Conservation (phyloP, 108 stramenopile genomes). For the Cyclotella sp. region DNA sequence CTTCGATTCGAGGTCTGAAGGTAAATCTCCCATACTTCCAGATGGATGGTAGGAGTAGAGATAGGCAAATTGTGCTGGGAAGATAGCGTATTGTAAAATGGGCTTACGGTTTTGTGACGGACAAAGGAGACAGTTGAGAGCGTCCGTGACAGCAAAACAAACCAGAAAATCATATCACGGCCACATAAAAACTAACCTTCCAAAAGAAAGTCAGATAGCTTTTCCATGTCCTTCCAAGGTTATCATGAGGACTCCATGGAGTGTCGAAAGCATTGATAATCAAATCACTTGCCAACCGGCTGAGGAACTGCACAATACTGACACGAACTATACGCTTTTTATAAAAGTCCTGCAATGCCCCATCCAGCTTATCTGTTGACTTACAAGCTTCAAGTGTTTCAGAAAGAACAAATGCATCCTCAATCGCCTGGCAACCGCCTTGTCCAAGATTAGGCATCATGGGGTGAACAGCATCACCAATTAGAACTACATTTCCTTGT, state of each 20-base stretch:
- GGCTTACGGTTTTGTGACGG: conserved; percentile 39
- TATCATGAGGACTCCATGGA: conserved; percentile 90
- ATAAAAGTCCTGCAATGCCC: conserved; percentile 89
- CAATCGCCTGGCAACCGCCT: conserved; percentile 97
- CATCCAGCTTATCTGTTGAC: conserved; percentile 73
- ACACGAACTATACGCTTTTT: conserved; percentile 89
- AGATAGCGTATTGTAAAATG: conserved; percentile 86
- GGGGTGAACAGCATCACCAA: conserved; percentile 95
- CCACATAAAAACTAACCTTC: conserved; percentile 68
- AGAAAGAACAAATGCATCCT: conserved; percentile 94
- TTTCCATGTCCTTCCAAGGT: conserved; percentile 89
- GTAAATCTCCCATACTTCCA: conserved; percentile 80
- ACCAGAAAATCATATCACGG: background rate
- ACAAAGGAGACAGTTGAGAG: background rate
- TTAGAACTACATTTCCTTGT: conserved; percentile 91
- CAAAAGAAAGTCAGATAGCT: conserved; percentile 92
- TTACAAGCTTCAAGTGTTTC: conserved; percentile 83
- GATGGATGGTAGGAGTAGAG: conserved; percentile 90
- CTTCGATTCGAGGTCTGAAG: conserved; percentile 63
- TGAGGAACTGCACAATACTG: conserved; percentile 90
- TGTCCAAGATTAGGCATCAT: conserved; percentile 99
- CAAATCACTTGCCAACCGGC: conserved; percentile 92
- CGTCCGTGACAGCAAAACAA: background rate
- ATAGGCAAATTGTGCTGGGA: conserved; percentile 91
- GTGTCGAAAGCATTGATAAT: conserved; percentile 96